Evolutionary conservation across 2,329 filamentous ascomycete genomes (phyloP), one percentile per base, ranked within the genome.

Genomic region (Daldinia sp.): DNA sequence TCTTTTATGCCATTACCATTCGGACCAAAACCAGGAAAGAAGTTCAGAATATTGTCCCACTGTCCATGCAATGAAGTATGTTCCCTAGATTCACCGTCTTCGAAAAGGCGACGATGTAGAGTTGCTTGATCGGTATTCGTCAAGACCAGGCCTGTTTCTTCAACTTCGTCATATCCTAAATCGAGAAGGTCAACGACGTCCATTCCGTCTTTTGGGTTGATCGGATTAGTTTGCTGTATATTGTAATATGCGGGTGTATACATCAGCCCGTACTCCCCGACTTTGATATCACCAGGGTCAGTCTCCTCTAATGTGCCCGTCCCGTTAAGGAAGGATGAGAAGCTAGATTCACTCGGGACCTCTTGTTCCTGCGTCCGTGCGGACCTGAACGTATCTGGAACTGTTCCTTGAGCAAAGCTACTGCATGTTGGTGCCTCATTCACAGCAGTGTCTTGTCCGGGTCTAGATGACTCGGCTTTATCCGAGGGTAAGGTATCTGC

Each of bases 11-110:
- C 65, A 30, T 49, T 52, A 17, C 34, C 48, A 43, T 61, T 60
- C 50, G 68, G 66, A 11, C 82, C 59, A 63, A 80, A 83, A 13
- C 77, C 73, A 0, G 84, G 83, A 15, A 81, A 77, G 65, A 86
- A 85, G 67, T 85, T 83, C 41, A 86, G 78, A 17, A 82, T 70
- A 30, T 77, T 74, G 57, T 83, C 77, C 82, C 82, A 85, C 15
- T 72, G 68, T 17, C 45, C 54, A 34, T 53, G 35, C 37, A 51
- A 43, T 17, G 23, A 9, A 47, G 10, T 9, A 32, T 9, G 21
- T n/a, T 13, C 49, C 29, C 27, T 35, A 6, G 29, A 39, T 19
- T 61, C 45, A 19, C 25, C 51, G 13, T 55, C 49, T 30, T 68
- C 53, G 29, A 76, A 76, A n/a, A 76, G 66, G 23, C 68, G 70